Base-by-base conservation (phyloP, 441 rosid species). In the Euphorbia schlechtendalii region DNA sequence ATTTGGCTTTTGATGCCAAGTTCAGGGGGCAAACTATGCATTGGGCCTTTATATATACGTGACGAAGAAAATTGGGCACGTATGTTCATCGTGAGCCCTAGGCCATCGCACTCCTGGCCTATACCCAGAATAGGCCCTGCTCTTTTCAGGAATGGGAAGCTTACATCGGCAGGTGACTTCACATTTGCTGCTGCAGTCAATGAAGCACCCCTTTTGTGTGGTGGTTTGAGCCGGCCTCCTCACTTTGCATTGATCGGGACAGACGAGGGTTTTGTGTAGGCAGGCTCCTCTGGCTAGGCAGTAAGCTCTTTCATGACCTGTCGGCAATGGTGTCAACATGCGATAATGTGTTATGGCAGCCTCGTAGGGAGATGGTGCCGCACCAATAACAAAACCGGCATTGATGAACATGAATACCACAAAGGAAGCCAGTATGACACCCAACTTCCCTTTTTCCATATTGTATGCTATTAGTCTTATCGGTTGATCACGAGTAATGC, bases 121-220 rank as follows among this genome's bases (percentile, higher is more conserved):
- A n/a, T n/a, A n/a, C n/a, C n/a, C n/a, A n/a, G n/a, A n/a, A n/a
- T n/a, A n/a, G n/a, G n/a, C n/a, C n/a, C n/a, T n/a, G n/a, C n/a
- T n/a, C n/a, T 21, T 52, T 18, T 21, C 27, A 20, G 27, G 21
- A 52, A 21, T 5, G 46, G 25, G 30, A 59, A 46, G 66, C 90
- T 79, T 81, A 92, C 98, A 84, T 75, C 81, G 86, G 88, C 98
- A 92, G 30, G 85, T 87, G 83, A 75, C 95, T 81, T 92, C 98
- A 60, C 96, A 89, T 76, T 76, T 87, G 87, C 83, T 84, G 57
- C 92, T 79, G 82, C 89, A 88, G 54, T 88, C 84, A 64, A 88
- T 59, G 80, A 80, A 84, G 79, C 92, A 86, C 13, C 84, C 86
- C 65, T 86, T 88, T 22, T 71, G 63, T 71, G 79, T 59, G 69